phyloP scores from a whole-genome alignment of 2,329 filamentous ascomycete species.

The Aspergillus costaricaensis region DNA sequence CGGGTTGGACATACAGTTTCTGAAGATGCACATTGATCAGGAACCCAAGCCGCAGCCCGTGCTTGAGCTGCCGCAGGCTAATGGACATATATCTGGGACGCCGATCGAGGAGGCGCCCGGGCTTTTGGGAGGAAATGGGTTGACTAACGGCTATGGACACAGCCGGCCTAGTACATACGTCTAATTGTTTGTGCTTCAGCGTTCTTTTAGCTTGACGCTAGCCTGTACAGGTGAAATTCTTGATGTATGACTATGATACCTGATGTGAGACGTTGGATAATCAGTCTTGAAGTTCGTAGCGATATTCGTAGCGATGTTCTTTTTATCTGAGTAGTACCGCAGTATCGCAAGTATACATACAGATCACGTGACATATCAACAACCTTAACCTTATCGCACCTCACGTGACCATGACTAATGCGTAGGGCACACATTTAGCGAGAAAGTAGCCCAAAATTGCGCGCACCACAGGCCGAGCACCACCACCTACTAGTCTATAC shows the following conservation, averaged over 20 bases:
- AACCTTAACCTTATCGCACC: neutral
- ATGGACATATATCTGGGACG: constrained; percentile 32
- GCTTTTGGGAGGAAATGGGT: constrained; percentile 30
- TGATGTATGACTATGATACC: constrained; percentile 49
- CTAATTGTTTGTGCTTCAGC: constrained; percentile 33
- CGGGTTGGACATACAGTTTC: constrained; percentile 41
- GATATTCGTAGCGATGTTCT: neutral
- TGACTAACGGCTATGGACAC: constrained; percentile 40
- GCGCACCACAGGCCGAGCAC: constrained; percentile 22
- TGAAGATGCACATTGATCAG: constrained; percentile 45
- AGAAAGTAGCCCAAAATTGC: constrained; percentile 27
- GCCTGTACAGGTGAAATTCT: constrained; percentile 35
- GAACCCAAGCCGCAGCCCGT: constrained; percentile 31
- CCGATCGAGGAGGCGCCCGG: constrained; percentile 21
- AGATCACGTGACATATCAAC: neutral
- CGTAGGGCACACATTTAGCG: constrained; percentile 33
- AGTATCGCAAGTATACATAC: neutral
- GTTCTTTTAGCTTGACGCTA: constrained; percentile 20
- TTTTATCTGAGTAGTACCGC: neutral
- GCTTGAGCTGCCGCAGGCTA: constrained; percentile 28
- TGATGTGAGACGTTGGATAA: constrained; percentile 21
- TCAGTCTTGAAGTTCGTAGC: neutral
- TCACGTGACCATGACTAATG: constrained; percentile 17
- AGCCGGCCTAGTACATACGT: constrained; percentile 44
- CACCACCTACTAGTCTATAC: constrained; percentile 26